Evolutionary conservation across 2,329 filamentous ascomycete genomes (phyloP), one percentile per base, ranked within the genome.

Genomic region (Colletotrichum sp.): DNA sequence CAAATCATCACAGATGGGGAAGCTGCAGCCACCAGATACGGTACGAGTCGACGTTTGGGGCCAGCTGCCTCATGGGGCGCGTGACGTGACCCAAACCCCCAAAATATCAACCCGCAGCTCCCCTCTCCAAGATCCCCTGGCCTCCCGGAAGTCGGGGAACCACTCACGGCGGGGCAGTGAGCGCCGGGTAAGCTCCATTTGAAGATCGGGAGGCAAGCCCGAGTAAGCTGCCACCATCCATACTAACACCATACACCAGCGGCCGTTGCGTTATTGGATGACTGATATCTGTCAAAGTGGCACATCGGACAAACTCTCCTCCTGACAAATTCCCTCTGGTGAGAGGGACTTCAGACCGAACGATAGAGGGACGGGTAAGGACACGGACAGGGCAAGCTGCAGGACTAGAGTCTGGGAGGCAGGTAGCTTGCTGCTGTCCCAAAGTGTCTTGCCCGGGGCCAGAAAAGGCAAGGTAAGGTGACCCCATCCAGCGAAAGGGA

Each of bases 1-100:
- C 67, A 70, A 59, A 70, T 70, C 31, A 38, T 65, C 27, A 38
- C 70, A 27, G 69, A 70, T 55, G 29, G 61, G 61, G 66, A 27
- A 70, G 43, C 16, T 43, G 57, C 36, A 65, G 31, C 38, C 12
- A 55, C 33, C 33, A 54, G 51, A 54, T 38, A n/a, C 54, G 67
- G 70, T 38, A 38, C 47, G 27, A 62, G 58, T 29, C 47, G 58
- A n/a, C 55, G 33, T n/a, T 18, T 24, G 33, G 43, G 27, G 43
- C 27, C 24, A 47, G 43, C 65, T 16, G 34, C 51, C 38, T 63
- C 54, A 38, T 15, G 43, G 24, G 27, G 31, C 38, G 70, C 33
- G 43, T 69, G 57, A 63, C 65, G 47, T 63, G 62, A 47, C 38
- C 63, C 15, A 54, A 16, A 24, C 24, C 38, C 69, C 54, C 24